These are phyloP conservation scores for Xylaria cubensis DNA, from an alignment of 495 filamentous ascomycete species.

Conservation along the genomic window DNA sequence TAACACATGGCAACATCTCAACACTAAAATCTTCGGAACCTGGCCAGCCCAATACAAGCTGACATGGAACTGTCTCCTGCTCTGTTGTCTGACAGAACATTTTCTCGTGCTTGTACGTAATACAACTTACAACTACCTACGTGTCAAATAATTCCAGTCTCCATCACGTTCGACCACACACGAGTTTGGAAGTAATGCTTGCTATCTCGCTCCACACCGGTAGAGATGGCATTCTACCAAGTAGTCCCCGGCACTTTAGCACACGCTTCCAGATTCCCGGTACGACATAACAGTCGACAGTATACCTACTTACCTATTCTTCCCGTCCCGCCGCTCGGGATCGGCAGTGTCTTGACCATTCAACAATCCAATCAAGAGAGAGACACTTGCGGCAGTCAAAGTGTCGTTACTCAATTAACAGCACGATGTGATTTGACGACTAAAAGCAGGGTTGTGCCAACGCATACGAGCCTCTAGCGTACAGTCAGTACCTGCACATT, in stretches of 20 bases:
- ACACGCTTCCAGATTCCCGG: constrained; percentile 1
- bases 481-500: not conserved
- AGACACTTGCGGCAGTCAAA: not conserved
- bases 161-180: not conserved
- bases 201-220: not conserved
- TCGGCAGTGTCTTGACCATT: not conserved
- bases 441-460: constrained; percentile 8
- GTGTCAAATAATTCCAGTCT: not conserved
- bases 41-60: constrained; percentile 8
- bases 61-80: not conserved
- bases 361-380: not conserved
- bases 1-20: constrained; percentile 6
- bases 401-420: not conserved
- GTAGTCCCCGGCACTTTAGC: not conserved
- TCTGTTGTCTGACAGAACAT: not conserved
- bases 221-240: not conserved
- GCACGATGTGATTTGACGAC: not conserved
- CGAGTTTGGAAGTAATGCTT: not conserved
- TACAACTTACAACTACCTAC: constrained; percentile 9
- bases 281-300: not conserved
- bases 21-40: constrained; percentile 13
- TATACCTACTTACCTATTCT: not conserved
- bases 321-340: constrained; percentile 4
- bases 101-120: not conserved
- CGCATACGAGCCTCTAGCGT: constrained; percentile 5